These are phyloP conservation scores for Penicillium angulare DNA, from an alignment of 495 filamentous ascomycete species.

Conservation along the genomic window DNA sequence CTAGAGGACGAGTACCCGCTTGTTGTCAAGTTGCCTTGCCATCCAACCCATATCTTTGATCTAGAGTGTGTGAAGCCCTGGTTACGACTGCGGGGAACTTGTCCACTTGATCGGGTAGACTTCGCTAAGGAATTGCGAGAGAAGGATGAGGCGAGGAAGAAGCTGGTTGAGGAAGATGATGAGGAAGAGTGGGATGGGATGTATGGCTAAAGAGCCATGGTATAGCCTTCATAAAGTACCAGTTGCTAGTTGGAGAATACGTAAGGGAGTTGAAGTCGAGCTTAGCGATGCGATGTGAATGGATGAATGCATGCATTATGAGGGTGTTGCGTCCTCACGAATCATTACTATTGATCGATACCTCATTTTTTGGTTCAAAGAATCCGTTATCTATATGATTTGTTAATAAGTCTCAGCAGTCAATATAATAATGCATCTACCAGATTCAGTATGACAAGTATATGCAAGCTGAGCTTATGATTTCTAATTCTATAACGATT, in stretches of 20 bases:
- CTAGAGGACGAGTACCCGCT: conserved; percentile 76
- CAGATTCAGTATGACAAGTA: too few relatives aligned
- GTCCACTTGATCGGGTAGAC: conserved; percentile 81
- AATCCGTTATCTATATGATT: too few relatives aligned
- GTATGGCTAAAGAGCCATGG: conserved; percentile 55
- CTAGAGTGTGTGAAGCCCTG: conserved; percentile 93
- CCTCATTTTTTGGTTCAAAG: too few relatives aligned
- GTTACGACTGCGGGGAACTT: conserved; percentile 84
- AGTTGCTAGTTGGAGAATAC: too few relatives aligned
- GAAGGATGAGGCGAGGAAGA: conserved; percentile 53
- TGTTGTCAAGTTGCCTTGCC: conserved; percentile 85
- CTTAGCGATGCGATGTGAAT: not conserved
- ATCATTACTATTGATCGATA: too few relatives aligned
- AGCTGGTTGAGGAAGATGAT: conserved; percentile 59
- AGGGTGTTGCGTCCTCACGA: too few relatives aligned
- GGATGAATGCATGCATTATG: not conserved
- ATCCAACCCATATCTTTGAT: conserved; percentile 80
- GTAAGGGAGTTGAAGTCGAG: too few relatives aligned
- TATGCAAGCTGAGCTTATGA: too few relatives aligned
- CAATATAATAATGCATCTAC: too few relatives aligned
- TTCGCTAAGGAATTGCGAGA: conserved; percentile 71
- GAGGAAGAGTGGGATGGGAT: conserved; percentile 70
- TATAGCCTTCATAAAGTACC: too few relatives aligned
- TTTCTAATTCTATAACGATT: too few relatives aligned
- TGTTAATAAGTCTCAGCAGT: too few relatives aligned